These are phyloP conservation scores for Knoxdaviesia capensis DNA, from an alignment of 2,329 filamentous ascomycete species.

Conservation along the genomic window DNA sequence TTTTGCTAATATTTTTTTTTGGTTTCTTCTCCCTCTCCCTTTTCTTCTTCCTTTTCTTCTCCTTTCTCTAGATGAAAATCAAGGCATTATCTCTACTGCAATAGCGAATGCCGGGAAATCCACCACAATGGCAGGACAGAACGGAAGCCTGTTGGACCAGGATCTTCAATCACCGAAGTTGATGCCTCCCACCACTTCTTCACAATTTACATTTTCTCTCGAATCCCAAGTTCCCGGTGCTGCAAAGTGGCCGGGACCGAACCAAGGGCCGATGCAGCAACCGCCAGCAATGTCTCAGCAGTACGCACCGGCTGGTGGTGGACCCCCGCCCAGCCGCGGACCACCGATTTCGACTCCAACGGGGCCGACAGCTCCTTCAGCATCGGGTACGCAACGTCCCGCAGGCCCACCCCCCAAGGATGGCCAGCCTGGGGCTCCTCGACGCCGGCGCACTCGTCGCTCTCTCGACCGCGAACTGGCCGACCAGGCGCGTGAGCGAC, in stretches of 20 bases:
- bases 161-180: slow-evolving; percentile 22
- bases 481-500: slow-evolving; percentile 56
- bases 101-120: slow-evolving; percentile 73
- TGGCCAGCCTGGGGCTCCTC: slow-evolving; percentile 14
- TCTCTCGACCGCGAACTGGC: slow-evolving; percentile 51
- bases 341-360: no score
- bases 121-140: slow-evolving; percentile 44
- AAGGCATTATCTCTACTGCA: slow-evolving; percentile 79
- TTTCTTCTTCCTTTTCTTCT: background rate
- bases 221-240: slow-evolving; percentile 72
- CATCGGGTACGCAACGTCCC: no score
- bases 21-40: background rate
- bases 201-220: slow-evolving; percentile 93
- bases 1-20: no score
- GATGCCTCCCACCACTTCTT: slow-evolving; percentile 48
- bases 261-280: slow-evolving; percentile 9
- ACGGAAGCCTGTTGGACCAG: slow-evolving; percentile 58
- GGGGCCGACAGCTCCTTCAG: no score
- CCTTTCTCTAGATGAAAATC: slow-evolving; percentile 12
- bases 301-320: background rate
- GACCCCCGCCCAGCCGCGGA: no score
- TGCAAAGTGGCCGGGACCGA: slow-evolving; percentile 49
- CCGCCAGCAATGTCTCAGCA: background rate
- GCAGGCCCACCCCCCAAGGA: no score
- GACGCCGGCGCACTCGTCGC: slow-evolving; percentile 39